These are phyloP conservation scores for Sinapis alba DNA, from an alignment of 441 rosid genomes.

Conservation along the genomic window DNA sequence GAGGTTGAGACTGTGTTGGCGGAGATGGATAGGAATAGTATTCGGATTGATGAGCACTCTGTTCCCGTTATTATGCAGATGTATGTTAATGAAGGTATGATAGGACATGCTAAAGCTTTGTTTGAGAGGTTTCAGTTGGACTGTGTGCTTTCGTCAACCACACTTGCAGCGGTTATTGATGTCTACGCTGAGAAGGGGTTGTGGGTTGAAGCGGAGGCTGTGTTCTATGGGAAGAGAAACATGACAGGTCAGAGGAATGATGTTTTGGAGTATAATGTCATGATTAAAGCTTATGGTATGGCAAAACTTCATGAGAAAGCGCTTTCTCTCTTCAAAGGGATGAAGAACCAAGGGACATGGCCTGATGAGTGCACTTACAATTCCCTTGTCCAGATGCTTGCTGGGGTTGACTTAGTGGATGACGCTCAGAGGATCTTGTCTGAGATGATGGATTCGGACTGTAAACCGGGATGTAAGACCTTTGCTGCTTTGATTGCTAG, in stretches of 20 bases:
- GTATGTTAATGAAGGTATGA: constrained; percentile 62
- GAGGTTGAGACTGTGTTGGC: constrained; percentile 65
- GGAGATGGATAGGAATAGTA: constrained; percentile 57
- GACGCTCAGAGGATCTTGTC: constrained; percentile 65
- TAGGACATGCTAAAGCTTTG: constrained; percentile 50
- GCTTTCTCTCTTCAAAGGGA: constrained; percentile 65
- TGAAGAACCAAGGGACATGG: constrained; percentile 88
- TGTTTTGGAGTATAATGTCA: constrained; percentile 76
- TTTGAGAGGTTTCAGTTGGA: constrained; percentile 53
- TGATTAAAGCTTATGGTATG: constrained; percentile 93
- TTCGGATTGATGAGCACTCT: constrained; percentile 67
- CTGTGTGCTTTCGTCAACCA: constrained; percentile 55
- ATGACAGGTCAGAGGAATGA: constrained; percentile 51
- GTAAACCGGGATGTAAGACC: constrained; percentile 64
- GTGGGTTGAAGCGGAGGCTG: constrained; percentile 81
- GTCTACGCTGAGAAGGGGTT: constrained; percentile 77
- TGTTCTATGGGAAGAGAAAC: constrained; percentile 60
- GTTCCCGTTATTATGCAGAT: constrained; percentile 70
- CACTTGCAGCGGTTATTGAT: constrained; percentile 73
- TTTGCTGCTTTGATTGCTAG: constrained; percentile 74
- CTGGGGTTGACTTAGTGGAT: constrained; percentile 74
- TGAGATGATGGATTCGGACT: constrained; percentile 71
- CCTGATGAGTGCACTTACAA: constrained; percentile 90
- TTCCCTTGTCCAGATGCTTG: constrained; percentile 79
- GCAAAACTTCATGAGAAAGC: constrained; percentile 82